Conservation (phyloP, 306 rosid species). For the Boehmeria nivea region DNA sequence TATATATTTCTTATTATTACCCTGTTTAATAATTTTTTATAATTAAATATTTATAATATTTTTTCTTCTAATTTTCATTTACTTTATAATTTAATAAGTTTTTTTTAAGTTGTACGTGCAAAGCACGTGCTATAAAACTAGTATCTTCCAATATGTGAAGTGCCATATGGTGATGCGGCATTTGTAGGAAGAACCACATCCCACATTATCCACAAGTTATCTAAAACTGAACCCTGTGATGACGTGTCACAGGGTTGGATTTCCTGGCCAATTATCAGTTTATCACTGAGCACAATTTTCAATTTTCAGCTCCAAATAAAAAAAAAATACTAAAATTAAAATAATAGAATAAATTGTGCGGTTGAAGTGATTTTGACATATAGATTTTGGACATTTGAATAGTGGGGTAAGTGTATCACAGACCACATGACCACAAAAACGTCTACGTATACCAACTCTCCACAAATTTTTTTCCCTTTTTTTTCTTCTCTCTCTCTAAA, state of each 20-base stretch:
- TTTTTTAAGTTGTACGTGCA: too few species aligned
- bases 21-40: too few species aligned
- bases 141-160: too few species aligned
- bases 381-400: slow-evolving; percentile 26
- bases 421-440: slow-evolving; percentile 36
- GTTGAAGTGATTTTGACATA: slow-evolving; percentile 34
- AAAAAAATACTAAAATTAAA: not conserved
- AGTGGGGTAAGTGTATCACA: slow-evolving; percentile 29
- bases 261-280: slow-evolving; percentile 19
- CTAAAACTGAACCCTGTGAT: slow-evolving; percentile 28
- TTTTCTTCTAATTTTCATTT: too few species aligned
- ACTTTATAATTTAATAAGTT: too few species aligned
- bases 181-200: slow-evolving; percentile 41
- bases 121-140: too few species aligned
- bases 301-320: not conserved
- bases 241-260: slow-evolving; percentile 40
- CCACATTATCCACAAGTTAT: slow-evolving; percentile 74
- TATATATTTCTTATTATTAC: too few species aligned
- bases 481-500: not conserved
- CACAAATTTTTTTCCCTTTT: slow-evolving; percentile 16
- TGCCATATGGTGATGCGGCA: slow-evolving; percentile 3
- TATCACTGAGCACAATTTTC: slow-evolving; percentile 12
- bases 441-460: slow-evolving; percentile 31
- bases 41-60: too few species aligned
- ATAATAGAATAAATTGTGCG: slow-evolving; percentile 26